These are phyloP conservation scores for Aureobasidium sp. DNA, from an alignment of 2,329 filamentous ascomycete species.

Conservation along the genomic window DNA sequence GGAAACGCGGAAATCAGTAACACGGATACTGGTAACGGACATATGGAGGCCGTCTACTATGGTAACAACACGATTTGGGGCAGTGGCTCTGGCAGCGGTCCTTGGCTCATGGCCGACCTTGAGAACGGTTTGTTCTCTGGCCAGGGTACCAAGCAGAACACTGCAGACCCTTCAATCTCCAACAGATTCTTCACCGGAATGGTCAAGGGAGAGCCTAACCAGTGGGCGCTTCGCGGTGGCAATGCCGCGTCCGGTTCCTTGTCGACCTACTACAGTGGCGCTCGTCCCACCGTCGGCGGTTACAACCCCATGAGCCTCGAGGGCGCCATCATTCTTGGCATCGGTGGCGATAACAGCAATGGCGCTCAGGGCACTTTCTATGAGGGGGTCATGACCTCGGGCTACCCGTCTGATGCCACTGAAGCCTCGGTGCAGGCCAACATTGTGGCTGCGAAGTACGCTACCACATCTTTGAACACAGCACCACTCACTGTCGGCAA, in stretches of 20 bases:
- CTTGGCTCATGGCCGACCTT: constrained; percentile 63
- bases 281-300: constrained; percentile 42
- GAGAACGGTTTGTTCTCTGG: constrained; percentile 62
- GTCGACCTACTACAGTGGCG: constrained; percentile 53
- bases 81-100: constrained; percentile 50
- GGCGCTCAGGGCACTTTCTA: constrained; percentile 52
- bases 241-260: constrained; percentile 49
- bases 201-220: constrained; percentile 48
- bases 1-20: constrained; percentile 37
- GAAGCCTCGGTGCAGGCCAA: constrained; percentile 45
- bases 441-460: constrained; percentile 53
- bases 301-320: constrained; percentile 60
- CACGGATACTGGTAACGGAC: constrained; percentile 49
- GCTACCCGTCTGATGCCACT: constrained; percentile 53
- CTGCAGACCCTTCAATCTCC: constrained; percentile 46
- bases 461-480: constrained; percentile 40
- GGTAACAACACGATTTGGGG: constrained; percentile 51
- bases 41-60: constrained; percentile 65
- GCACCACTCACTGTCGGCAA: constrained; percentile 45
- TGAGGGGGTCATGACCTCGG: constrained; percentile 57
- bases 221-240: constrained; percentile 54
- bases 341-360: constrained; percentile 59
- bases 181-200: constrained; percentile 51
- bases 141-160: constrained; percentile 38
- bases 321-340: constrained; percentile 61